These are phyloP conservation scores for Pontederia crassipes DNA, from an alignment of 176 grass and related monocot genomes.

Conservation along the genomic window DNA sequence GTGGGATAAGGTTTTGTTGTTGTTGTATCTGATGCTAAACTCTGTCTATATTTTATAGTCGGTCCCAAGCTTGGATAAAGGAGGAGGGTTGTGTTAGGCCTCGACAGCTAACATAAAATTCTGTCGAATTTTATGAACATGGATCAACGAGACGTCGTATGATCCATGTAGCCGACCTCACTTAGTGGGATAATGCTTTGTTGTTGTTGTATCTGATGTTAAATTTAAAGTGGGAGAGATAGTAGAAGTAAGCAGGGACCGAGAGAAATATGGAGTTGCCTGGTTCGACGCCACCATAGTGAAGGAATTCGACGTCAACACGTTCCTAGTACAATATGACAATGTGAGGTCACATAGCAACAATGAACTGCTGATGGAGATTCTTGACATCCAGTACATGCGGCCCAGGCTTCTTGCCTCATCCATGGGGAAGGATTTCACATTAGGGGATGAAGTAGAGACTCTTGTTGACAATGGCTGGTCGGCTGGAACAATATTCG, in stretches of 20 bases:
- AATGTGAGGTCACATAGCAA: slow-evolving; percentile 19
- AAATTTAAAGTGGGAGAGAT: slow-evolving; percentile 29
- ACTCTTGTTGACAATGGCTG: slow-evolving; percentile 37
- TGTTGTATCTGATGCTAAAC: too few relatives aligned
- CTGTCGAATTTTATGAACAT: too few relatives aligned
- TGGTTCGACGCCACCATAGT: slow-evolving; percentile 46
- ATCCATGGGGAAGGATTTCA: slow-evolving; percentile 17
- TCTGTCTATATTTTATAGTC: too few relatives aligned
- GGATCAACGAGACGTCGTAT: too few relatives aligned
- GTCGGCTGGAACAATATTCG: slow-evolving; percentile 24
- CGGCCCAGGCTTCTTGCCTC: slow-evolving; percentile 18
- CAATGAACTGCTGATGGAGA: slow-evolving; percentile 6
- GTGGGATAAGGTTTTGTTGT: too few relatives aligned
- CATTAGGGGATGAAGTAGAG: slow-evolving; percentile 22
- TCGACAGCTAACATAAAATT: too few relatives aligned
- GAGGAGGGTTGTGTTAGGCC: too few relatives aligned
- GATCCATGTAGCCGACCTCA: too few relatives aligned
- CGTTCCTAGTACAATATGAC: slow-evolving; percentile 39
- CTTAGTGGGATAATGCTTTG: too few relatives aligned
- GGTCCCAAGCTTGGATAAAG: too few relatives aligned
- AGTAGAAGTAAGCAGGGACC: slow-evolving; percentile 40
- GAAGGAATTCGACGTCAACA: slow-evolving; percentile 22
- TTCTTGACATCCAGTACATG: slow-evolving; percentile 45
- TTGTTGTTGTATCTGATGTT: too few relatives aligned
- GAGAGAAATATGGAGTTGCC: slow-evolving; percentile 27